Conservation (phyloP, 345 rosid genomes). For the Acer saccharum region DNA sequence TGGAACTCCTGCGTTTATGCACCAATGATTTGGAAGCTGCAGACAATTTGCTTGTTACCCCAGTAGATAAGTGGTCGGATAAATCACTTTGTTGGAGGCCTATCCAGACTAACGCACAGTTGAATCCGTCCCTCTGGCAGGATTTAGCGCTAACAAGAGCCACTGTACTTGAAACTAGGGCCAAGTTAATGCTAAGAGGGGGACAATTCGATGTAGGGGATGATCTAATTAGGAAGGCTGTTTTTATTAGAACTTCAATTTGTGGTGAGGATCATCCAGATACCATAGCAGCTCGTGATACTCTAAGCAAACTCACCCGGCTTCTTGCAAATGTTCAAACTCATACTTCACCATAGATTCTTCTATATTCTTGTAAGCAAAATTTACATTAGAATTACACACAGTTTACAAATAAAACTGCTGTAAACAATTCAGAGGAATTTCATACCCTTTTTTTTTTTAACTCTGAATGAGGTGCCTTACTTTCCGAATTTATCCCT, state of each 20-base stretch:
- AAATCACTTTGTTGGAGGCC: conserved; percentile 93
- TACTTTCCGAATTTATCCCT: background rate
- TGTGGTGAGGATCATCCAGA: conserved; percentile 88
- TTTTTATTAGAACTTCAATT: conserved; percentile 82
- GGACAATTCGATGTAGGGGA: conserved; percentile 84
- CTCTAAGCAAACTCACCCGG: conserved; percentile 81
- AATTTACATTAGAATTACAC: conserved; percentile 45
- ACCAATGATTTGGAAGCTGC: conserved; percentile 86
- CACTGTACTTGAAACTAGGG: conserved; percentile 85
- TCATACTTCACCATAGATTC: conserved; percentile 64
- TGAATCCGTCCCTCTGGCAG: conserved; percentile 91
- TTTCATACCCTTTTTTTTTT: conserved; percentile 23
- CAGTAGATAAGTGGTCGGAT: conserved; percentile 85
- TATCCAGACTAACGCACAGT: conserved; percentile 76
- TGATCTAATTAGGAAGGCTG: conserved; percentile 84
- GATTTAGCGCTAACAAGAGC: conserved; percentile 89
- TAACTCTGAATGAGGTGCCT: conserved; percentile 9
- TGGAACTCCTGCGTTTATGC: conserved; percentile 85
- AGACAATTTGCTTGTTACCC: conserved; percentile 81
- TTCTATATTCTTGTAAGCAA: conserved; percentile 37
- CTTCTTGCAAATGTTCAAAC: conserved; percentile 73
- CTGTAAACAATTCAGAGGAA: conserved; percentile 36
- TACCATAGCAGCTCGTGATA: conserved; percentile 75
- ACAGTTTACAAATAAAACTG: conserved; percentile 41
- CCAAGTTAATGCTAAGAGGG: conserved; percentile 87